Evolutionary conservation across 768 basidiomycete species (phyloP), one percentile per base, ranked within the genome.

Genomic region (Psilocybe sp.): DNA sequence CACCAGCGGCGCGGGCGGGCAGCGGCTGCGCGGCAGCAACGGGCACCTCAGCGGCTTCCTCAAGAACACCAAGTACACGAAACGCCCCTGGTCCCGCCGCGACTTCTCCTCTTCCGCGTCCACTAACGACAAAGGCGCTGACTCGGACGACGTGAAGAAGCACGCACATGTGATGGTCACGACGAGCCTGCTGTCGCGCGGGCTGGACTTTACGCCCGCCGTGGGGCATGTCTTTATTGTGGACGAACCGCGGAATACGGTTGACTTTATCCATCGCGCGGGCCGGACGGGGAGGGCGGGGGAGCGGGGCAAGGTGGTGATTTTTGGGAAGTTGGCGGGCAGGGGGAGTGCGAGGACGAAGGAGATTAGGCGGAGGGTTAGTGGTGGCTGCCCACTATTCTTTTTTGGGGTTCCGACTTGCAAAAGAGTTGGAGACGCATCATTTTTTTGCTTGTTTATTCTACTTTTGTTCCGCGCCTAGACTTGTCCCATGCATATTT

Each of bases 201-300:
- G 94, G 1, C 78, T 96, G 1, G 94, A 97, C 65, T 97, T 97
- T 60, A 73, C 83, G 12, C 84, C 91, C 0, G 70, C 71, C 4
- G 81, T 96, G 57, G 76, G 78, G 53, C 84, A 94, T 59, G 88
- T 96, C 2, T 87, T 97, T 64, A 85, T 96, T 55, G 77, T 90
- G 18, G 94, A 96, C 58, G 82, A 89, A 60, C 93, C 94, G 16
- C 73, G 88, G 56, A 95, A 92, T 63, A 89, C 88, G 76, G 78
- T 95, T 35, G 94, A 97, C 65, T 95, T 96, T 64, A 65, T 97
- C 52, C 94, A 97, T 68, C 84, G 94, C 4, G 94, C 94, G 0
- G 94, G 94, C 13, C 72, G 94, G 41, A 78, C 88, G 0, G 92
- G 85, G 2, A 72, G 92, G 31, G 91, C 90, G 4, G 89, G 89